Base-by-base conservation (phyloP, 176 grass and related monocot genomes). In the Oryza coarctata region DNA sequence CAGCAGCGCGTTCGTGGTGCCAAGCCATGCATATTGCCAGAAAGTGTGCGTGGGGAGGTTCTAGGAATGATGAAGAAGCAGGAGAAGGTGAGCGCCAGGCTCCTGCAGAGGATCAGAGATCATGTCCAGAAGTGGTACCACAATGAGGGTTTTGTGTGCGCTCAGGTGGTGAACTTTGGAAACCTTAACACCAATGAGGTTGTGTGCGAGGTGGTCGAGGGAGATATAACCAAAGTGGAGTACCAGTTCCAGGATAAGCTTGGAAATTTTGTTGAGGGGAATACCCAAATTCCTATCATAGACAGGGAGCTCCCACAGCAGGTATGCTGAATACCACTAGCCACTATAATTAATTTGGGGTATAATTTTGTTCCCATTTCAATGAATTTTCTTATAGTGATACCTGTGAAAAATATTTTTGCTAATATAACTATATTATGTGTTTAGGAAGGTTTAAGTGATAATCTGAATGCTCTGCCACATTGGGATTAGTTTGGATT, bases 221-320 rank as follows among this genome's bases (percentile, higher is more conserved):
- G 92, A 31, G 93, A 98, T 44, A 93, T 98, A 62, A 93, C 93
- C 12, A 86, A 95, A 65, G 87, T 98, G 64, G 88, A 90, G 66
- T 84, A 91, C 72, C 92, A 98, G 79, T 98, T 98, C 62, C 95
- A 91, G 58, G 95, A 98, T 91, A 98, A 95, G 80, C 90, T 98
- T 0, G 95, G 95, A 22, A 95, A 98, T 88, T 64, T 91, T 25
- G 85, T 89, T 3, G 95, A 98, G 71, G 95, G 95, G 45, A 98
- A 95, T 75, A 93, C 95, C 2, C 76, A 91, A 34, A 80, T 98
- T 69, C 79, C 88, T 71, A 88, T 98, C 58, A 89, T 98, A 47
- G 87, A 86, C 17, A 61, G 90, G 34, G 95, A 98, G 77, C 83
- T 98, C 43, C 92, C 95, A 20, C 71, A 80, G 40, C 95, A 95